Conservation (phyloP, 306 rosid species). For the Styphnolobium japonicum region DNA sequence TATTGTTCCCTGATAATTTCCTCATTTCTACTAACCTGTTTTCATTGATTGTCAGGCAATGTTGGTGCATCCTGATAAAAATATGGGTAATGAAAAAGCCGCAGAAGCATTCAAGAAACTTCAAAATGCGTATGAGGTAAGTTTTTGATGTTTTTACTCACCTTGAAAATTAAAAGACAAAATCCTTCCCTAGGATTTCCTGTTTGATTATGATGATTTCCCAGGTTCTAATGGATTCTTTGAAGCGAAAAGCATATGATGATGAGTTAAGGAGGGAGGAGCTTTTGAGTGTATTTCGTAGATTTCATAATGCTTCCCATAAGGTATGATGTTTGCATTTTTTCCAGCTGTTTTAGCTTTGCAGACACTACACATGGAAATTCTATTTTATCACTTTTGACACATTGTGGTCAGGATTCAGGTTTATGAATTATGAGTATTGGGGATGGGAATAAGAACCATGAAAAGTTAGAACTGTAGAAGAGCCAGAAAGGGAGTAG, state of each 20-base stretch:
- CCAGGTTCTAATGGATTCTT: conserved; percentile 86
- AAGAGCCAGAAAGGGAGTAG: background rate
- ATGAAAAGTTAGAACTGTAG: background rate
- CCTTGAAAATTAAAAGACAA: conserved; percentile 7
- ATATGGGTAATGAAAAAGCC: conserved; percentile 97
- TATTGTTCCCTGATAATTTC: conserved; percentile 27
- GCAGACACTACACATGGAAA: background rate
- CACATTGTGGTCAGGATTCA: background rate
- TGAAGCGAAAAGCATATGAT: conserved; percentile 86
- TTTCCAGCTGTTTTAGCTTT: background rate
- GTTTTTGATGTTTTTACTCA: conserved; percentile 12
- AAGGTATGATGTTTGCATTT: conserved; percentile 48
- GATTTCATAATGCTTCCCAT: conserved; percentile 63
- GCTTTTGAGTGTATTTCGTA: conserved; percentile 66
- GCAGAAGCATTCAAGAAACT: conserved; percentile 98
- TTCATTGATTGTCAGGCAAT: conserved; percentile 71
- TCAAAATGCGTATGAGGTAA: conserved; percentile 97
- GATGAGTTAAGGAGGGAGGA: conserved; percentile 95
- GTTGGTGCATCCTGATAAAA: conserved; percentile 99
- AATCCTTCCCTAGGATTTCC: conserved; percentile 12
- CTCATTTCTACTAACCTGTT: conserved; percentile 19
- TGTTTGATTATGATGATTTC: conserved; percentile 27
- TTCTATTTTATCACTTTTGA: background rate
- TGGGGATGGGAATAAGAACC: conserved; percentile 9
- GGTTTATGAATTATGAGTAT: too few species aligned